These are phyloP conservation scores for Euphorbia schlechtendalii DNA, from an alignment of 441 rosid genomes.

Conservation along the genomic window DNA sequence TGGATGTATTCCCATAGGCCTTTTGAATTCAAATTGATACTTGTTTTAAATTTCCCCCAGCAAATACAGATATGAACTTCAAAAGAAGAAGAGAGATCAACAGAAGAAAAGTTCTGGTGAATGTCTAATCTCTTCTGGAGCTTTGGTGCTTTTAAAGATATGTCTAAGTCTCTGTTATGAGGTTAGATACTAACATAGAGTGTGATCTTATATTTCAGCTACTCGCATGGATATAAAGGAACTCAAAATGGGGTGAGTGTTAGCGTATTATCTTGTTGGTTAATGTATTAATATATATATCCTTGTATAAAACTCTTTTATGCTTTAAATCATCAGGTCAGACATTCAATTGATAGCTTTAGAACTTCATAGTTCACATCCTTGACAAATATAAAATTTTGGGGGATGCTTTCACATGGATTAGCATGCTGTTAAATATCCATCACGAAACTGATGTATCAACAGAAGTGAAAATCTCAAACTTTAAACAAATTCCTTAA, in stretches of 20 bases:
- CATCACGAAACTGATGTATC: slow-evolving; percentile 7
- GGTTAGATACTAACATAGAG: slow-evolving; percentile 6
- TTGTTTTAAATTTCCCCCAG: slow-evolving; percentile 33
- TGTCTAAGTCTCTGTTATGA: slow-evolving; percentile 12
- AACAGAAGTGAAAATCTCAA: slow-evolving; percentile 4
- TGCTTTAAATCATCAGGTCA: not conserved
- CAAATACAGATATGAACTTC: slow-evolving; percentile 73
- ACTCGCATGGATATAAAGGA: not conserved
- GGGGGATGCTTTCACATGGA: not conserved
- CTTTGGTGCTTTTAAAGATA: slow-evolving; percentile 20
- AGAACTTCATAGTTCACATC: not conserved
- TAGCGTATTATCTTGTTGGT: not conserved
- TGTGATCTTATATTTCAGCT: not conserved
- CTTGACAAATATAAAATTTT: not conserved
- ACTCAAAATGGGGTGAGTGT: slow-evolving; percentile 12
- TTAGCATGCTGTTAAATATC: slow-evolving; percentile 2
- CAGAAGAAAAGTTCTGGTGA: slow-evolving; percentile 78
- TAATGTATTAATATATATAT: not conserved
- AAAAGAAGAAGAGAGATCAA: slow-evolving; percentile 74
- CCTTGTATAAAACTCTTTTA: not conserved
- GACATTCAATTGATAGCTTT: not conserved
- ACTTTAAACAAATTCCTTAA: not conserved
- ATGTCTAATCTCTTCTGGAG: slow-evolving; percentile 24
- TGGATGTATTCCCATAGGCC: slow-evolving; percentile 6
- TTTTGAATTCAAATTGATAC: slow-evolving; percentile 10